A percentile compares a stretch with the other conserved stretches of the same genome.
These are phyloP conservation scores for Zygosaccharomyces bailii DNA, from an alignment of 805 yeast species.

Conservation along the genomic window DNA sequence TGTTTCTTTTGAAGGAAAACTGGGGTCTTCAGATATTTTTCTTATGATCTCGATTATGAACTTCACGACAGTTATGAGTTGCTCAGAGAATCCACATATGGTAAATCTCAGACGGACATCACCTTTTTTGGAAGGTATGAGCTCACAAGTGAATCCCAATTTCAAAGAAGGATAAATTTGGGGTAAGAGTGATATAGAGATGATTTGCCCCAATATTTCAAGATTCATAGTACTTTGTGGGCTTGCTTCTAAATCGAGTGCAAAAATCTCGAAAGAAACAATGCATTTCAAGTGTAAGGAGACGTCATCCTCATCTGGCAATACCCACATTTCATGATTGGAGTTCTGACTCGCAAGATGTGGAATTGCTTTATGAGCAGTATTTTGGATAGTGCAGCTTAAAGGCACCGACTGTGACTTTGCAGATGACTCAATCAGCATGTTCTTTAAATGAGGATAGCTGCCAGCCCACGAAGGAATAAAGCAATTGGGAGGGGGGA, in stretches of 20 bases:
- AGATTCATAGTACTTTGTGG: slow-evolving; percentile 44
- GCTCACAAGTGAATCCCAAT: slow-evolving; percentile 55
- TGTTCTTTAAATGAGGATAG: slow-evolving; percentile 24
- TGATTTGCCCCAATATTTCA: slow-evolving; percentile 51
- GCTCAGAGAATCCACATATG: slow-evolving; percentile 49
- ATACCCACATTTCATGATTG: slow-evolving; percentile 51
- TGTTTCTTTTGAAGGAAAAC: slow-evolving; percentile 30
- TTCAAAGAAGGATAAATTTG: slow-evolving; percentile 51
- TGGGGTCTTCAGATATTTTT: slow-evolving; percentile 17
- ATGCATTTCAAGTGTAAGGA: slow-evolving; percentile 35
- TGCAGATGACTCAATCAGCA: slow-evolving; percentile 13
- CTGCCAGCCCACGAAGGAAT: slow-evolving; percentile 16
- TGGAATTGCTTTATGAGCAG: slow-evolving; percentile 35
- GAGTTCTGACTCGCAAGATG: slow-evolving; percentile 35
- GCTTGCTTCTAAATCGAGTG: slow-evolving; percentile 31
- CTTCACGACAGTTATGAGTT: slow-evolving; percentile 37
- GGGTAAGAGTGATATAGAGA: slow-evolving; percentile 41
- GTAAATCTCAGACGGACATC: slow-evolving; percentile 51
- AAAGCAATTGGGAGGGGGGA: slow-evolving; percentile 18
- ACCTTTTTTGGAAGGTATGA: slow-evolving; percentile 53
- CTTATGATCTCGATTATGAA: slow-evolving; percentile 36
- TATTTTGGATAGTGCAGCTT: slow-evolving; percentile 35
- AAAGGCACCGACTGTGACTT: slow-evolving; percentile 34
- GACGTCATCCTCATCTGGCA: slow-evolving; percentile 34
- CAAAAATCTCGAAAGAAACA: slow-evolving; percentile 47